These are phyloP conservation scores for Santalum album DNA, from an alignment of 164 flowering plant genomes.

Conservation along the genomic window DNA sequence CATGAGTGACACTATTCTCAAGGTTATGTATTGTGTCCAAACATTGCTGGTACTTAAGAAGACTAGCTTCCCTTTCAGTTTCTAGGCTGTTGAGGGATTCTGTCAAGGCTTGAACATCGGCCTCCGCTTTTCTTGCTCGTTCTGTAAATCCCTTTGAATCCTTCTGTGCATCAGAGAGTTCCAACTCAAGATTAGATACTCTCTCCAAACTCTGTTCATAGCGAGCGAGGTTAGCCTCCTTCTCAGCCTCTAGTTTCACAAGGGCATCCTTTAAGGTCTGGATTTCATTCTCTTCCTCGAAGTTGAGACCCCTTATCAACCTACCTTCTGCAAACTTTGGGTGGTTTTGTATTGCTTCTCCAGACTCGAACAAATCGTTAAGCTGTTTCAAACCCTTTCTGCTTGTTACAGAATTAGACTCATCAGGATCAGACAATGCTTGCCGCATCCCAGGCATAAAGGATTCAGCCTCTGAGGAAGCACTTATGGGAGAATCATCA, in stretches of 20 bases:
- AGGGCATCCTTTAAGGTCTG: conserved; percentile 38
- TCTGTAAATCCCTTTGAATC: conserved; percentile 35
- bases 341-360: conserved; percentile 10
- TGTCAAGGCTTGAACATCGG: conserved; percentile 35
- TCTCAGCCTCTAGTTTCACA: conserved; percentile 55
- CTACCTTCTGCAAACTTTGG: conserved; percentile 21
- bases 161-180: conserved; percentile 40
- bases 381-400: conserved; percentile 30
- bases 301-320: conserved; percentile 46
- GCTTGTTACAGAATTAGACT: conserved; percentile 23
- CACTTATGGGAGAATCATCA: conserved; percentile 37
- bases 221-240: conserved; percentile 40
- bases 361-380: conserved; percentile 23
- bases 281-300: conserved; percentile 42
- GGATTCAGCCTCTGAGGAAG: conserved; percentile 27
- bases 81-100: conserved; percentile 34
- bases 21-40: conserved; percentile 36
- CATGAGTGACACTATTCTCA: conserved; percentile 24
- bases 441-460: conserved; percentile 36
- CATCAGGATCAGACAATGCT: conserved; percentile 29
- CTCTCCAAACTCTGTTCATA: conserved; percentile 45
- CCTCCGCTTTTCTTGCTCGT: conserved; percentile 47
- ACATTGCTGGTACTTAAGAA: conserved; percentile 38
- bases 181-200: conserved; percentile 40
- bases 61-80: conserved; percentile 44